Evolutionary conservation across 257 asterid species (phyloP).

Genomic region (Gentiana straminea): DNA sequence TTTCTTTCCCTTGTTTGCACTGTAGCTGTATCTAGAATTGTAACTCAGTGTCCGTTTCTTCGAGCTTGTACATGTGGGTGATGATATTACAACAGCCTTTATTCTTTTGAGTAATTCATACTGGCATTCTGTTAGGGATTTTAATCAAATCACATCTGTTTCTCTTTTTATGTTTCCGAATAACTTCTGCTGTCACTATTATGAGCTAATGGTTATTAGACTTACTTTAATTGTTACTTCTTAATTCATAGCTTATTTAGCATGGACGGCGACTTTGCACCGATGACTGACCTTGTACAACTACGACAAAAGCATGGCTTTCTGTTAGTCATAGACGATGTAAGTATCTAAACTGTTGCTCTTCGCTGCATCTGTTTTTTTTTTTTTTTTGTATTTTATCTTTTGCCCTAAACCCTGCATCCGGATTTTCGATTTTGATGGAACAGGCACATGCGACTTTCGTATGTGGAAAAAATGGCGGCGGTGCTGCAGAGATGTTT

Average conservation of each 20-base stretch:
- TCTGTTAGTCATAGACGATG: constrained; percentile 93
- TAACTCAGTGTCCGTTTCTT: no score
- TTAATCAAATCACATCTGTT: no score
- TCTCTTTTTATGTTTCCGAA: no score
- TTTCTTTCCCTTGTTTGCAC: constrained; percentile 8
- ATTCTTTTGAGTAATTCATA: no score
- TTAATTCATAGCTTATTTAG: constrained; percentile 64
- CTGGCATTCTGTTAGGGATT: no score
- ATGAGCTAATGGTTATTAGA: neutral
- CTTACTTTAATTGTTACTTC: constrained; percentile 6
- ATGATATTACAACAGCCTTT: no score
- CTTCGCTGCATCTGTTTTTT: no score
- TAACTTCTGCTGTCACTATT: no score
- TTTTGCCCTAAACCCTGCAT: neutral
- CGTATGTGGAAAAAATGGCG: constrained; percentile 86
- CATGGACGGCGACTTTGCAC: constrained; percentile 99
- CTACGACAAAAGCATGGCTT: constrained; percentile 88
- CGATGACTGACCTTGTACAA: constrained; percentile 66
- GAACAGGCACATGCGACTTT: constrained; percentile 89
- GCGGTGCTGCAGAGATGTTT: constrained; percentile 90
- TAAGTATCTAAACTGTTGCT: constrained; percentile 29
- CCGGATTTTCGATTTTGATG: neutral
- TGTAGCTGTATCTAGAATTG: neutral
- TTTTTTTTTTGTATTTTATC: neutral
- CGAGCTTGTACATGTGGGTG: no score